Evolutionary conservation across 768 basidiomycete species (phyloP).

Genomic region (Trametes punicea): DNA sequence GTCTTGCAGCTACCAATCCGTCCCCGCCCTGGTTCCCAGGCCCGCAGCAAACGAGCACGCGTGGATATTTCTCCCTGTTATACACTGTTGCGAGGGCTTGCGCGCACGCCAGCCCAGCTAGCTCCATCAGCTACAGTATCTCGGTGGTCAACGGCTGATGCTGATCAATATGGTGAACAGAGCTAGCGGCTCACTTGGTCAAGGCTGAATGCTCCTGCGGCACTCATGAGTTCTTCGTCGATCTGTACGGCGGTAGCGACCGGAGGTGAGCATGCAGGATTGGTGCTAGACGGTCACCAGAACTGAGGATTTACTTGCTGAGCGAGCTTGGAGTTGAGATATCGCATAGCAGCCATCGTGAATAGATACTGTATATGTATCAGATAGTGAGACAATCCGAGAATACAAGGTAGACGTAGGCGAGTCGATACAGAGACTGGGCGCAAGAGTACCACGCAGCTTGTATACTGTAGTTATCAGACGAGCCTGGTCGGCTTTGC

Average conservation of each 20-base stretch:
- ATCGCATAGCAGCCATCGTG: slow-evolving; percentile 51
- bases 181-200: slow-evolving; percentile 62
- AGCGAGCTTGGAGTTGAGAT: slow-evolving; percentile 67
- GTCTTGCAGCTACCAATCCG: slow-evolving; percentile 93
- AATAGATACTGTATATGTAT: too few species aligned
- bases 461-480: too few species aligned
- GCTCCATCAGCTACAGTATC: slow-evolving; percentile 78
- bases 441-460: too few species aligned
- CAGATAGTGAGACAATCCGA: too few species aligned
- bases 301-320: slow-evolving; percentile 53
- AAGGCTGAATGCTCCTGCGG: slow-evolving; percentile 87
- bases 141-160: not conserved
- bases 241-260: slow-evolving; percentile 47
- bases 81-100: slow-evolving; percentile 83
- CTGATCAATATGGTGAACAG: not conserved
- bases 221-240: slow-evolving; percentile 90
- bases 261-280: not conserved
- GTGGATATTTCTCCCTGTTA: slow-evolving; percentile 58
- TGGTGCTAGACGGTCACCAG: not conserved
- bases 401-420: not conserved
- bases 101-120: slow-evolving; percentile 93
- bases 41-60: slow-evolving; percentile 93
- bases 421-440: too few species aligned
- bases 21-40: slow-evolving; percentile 99
- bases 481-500: too few species aligned